These are phyloP conservation scores for Chytridium lagenaria DNA, from an alignment of 371 early-diverging fungal species.

Conservation along the genomic window DNA sequence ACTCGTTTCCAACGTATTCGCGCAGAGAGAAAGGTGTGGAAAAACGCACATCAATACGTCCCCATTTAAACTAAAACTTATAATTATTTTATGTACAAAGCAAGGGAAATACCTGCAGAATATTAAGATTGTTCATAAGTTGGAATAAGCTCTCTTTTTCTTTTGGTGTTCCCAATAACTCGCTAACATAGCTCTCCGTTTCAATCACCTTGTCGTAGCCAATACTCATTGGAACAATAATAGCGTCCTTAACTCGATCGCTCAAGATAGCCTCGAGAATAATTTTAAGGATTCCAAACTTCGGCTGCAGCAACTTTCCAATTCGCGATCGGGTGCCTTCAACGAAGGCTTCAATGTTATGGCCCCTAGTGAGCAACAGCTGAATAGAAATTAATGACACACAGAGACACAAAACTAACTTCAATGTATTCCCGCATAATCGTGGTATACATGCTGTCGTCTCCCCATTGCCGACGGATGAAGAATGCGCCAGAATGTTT, in stretches of 20 bases:
- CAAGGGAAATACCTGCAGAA: constrained; percentile 37
- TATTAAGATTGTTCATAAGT: constrained; percentile 45
- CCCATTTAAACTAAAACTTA: constrained; percentile 70
- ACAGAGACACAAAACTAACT: constrained; percentile 28
- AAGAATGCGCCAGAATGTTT: constrained; percentile 81
- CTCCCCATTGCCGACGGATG: constrained; percentile 83
- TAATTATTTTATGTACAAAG: not conserved
- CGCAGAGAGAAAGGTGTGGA: constrained; percentile 76
- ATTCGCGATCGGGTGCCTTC: constrained; percentile 86
- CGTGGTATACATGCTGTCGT: constrained; percentile 73
- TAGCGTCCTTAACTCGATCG: constrained; percentile 68
- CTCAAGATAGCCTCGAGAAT: constrained; percentile 74
- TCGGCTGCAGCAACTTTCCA: constrained; percentile 80
- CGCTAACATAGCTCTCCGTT: constrained; percentile 77
- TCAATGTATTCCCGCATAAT: constrained; percentile 81
- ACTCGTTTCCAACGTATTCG: constrained; percentile 60
- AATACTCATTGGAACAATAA: constrained; percentile 83
- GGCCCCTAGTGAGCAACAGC: constrained; percentile 62
- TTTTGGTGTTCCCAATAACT: constrained; percentile 84
- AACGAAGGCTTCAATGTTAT: constrained; percentile 86
- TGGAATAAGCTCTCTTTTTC: constrained; percentile 77
- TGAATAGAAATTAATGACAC: constrained; percentile 7
- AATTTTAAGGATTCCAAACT: constrained; percentile 83
- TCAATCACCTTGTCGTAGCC: constrained; percentile 90
- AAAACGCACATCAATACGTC: constrained; percentile 76